phyloP scores from a whole-genome alignment of 768 basidiomycete genomes.

The Chiua virens region DNA sequence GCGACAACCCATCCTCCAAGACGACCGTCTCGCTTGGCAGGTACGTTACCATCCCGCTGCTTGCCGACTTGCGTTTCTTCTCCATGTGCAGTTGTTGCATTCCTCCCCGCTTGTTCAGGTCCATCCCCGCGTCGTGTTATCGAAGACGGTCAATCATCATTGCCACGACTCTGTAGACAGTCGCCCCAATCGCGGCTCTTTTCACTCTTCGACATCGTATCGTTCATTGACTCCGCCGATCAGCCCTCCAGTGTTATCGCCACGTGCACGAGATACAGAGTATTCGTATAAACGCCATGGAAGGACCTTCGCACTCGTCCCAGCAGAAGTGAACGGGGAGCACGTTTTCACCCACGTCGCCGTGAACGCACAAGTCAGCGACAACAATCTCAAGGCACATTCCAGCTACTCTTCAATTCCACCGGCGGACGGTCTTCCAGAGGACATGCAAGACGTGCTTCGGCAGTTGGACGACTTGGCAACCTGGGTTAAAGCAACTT shows the following conservation, averaged over 20 bases:
- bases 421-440: conserved; percentile 19
- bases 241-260: conserved; percentile 11
- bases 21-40: background rate
- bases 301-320: conserved; percentile 15
- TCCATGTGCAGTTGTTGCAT: conserved; percentile 5
- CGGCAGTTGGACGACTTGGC: conserved; percentile 30
- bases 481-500: conserved; percentile 22
- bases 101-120: conserved; percentile 1
- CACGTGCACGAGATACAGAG: background rate
- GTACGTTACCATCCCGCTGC: background rate
- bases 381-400: background rate
- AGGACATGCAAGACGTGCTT: conserved; percentile 28
- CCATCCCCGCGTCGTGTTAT: background rate
- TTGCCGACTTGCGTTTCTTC: background rate
- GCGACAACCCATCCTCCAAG: background rate
- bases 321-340: conserved; percentile 11
- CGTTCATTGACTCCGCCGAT: conserved; percentile 18
- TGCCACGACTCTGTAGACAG: background rate
- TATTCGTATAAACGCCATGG: conserved; percentile 19
- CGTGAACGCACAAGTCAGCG: background rate
- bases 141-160: background rate
- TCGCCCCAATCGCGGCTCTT: background rate
- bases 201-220: background rate
- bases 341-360: conserved; percentile 17
- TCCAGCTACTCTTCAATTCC: background rate